Conservation (phyloP, 805 yeast genomes). For the Yarrowia sp. region DNA sequence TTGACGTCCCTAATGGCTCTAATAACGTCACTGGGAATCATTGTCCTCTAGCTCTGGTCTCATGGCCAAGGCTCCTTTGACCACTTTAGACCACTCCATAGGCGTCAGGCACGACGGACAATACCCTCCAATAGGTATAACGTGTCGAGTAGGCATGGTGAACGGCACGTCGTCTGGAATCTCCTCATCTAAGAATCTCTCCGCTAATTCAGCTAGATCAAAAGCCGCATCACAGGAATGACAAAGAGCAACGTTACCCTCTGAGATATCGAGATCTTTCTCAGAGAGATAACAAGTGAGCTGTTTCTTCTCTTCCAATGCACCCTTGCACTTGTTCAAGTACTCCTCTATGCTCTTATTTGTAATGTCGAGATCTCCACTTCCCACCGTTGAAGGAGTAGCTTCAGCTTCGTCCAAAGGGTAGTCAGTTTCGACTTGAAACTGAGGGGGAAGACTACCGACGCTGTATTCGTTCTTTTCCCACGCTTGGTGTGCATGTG, state of each 20-base stretch:
- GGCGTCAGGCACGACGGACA: slow-evolving; percentile 8
- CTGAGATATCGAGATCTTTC: background rate
- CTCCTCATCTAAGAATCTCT: slow-evolving; percentile 9
- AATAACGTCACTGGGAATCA: background rate
- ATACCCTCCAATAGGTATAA: slow-evolving; percentile 19
- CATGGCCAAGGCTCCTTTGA: slow-evolving; percentile 15
- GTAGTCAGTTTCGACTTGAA: slow-evolving; percentile 39
- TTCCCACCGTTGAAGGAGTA: slow-evolving; percentile 17
- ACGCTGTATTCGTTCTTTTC: slow-evolving; percentile 44
- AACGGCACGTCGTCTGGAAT: slow-evolving; percentile 12
- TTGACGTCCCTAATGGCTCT: no score
- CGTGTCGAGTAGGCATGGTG: background rate
- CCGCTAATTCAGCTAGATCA: slow-evolving; percentile 14
- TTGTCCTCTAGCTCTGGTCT: background rate
- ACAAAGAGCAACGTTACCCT: slow-evolving; percentile 14
- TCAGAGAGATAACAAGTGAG: slow-evolving; percentile 11
- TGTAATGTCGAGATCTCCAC: slow-evolving; percentile 41
- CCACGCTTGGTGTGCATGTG: slow-evolving; percentile 45
- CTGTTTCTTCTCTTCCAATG: background rate
- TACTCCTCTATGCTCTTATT: slow-evolving; percentile 32
- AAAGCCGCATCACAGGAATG: slow-evolving; percentile 23
- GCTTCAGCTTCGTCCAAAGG: slow-evolving; percentile 15
- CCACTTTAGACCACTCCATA: slow-evolving; percentile 30
- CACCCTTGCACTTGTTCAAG: background rate
- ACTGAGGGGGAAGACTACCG: slow-evolving; percentile 37